Conservation (phyloP, 129 eudicot genomes). For the Sambucus nigra region DNA sequence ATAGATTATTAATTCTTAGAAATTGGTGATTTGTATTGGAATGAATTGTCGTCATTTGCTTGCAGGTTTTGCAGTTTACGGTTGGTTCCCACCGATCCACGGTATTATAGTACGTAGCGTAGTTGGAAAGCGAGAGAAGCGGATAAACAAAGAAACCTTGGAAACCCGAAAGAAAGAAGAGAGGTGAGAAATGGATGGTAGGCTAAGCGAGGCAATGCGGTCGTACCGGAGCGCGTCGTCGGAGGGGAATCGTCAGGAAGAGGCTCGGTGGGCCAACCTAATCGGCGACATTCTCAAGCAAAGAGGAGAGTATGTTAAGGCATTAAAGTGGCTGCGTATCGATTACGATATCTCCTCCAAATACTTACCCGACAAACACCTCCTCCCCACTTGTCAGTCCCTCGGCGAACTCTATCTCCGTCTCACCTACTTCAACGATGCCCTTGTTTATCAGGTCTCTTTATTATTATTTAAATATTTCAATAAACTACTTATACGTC, state of each 20-base stretch:
- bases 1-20: too few species aligned
- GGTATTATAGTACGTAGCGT: too few species aligned
- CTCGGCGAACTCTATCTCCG: slow-evolving; percentile 86
- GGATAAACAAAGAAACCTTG: too few species aligned
- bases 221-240: slow-evolving; percentile 47
- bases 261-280: slow-evolving; percentile 91
- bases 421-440: slow-evolving; percentile 42
- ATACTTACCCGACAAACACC: slow-evolving; percentile 54
- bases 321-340: slow-evolving; percentile 73
- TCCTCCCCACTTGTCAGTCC: slow-evolving; percentile 85
- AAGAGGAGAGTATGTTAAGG: slow-evolving; percentile 80
- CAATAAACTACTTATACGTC: neutral
- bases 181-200: slow-evolving; percentile 21
- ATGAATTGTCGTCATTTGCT: too few species aligned
- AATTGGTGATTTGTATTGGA: too few species aligned
- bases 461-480: neutral
- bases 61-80: too few species aligned
- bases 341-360: slow-evolving; percentile 69
- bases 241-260: slow-evolving; percentile 68
- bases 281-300: slow-evolving; percentile 77
- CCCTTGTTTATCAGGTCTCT: slow-evolving; percentile 78
- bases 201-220: slow-evolving; percentile 46
- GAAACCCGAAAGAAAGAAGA: neutral
- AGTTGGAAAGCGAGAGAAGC: too few species aligned
- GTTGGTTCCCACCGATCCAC: too few species aligned